A percentile compares a stretch with the other conserved stretches of the same genome.
phyloP scores from a whole-genome alignment of 345 rosid genomes.

The Corymbia maculata region DNA sequence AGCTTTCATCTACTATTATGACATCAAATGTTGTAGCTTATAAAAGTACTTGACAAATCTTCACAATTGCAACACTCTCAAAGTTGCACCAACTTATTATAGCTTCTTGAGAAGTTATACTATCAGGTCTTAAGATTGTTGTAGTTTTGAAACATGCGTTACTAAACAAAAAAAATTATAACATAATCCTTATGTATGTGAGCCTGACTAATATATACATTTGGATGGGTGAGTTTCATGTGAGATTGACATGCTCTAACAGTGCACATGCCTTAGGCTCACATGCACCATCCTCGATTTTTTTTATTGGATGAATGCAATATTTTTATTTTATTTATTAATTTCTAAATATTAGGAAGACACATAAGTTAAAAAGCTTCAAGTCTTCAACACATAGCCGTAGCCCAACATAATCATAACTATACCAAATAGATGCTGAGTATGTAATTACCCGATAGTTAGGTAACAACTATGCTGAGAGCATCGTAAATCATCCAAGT shows the following conservation, averaged over 20 bases:
- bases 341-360: no score
- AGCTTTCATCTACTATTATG: no score
- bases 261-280: not conserved
- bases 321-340: no score
- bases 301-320: no score
- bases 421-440: not conserved
- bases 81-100: not conserved
- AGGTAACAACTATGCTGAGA: not conserved
- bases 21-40: no score
- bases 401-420: no score
- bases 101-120: not conserved
- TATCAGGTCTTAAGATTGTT: not conserved
- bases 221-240: not conserved
- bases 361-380: not conserved
- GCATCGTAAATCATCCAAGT: not conserved
- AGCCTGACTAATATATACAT: not conserved
- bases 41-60: no score
- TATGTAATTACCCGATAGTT: not conserved
- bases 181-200: not conserved
- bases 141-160: not conserved
- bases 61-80: no score
- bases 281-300: no score
- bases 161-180: not conserved
- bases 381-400: not conserved
- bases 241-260: not conserved